Percentiles rank a stretch among this genome's conserved stretches.
phyloP scores from a whole-genome alignment of 129 eudicot species.

The Sambucus nigra region DNA sequence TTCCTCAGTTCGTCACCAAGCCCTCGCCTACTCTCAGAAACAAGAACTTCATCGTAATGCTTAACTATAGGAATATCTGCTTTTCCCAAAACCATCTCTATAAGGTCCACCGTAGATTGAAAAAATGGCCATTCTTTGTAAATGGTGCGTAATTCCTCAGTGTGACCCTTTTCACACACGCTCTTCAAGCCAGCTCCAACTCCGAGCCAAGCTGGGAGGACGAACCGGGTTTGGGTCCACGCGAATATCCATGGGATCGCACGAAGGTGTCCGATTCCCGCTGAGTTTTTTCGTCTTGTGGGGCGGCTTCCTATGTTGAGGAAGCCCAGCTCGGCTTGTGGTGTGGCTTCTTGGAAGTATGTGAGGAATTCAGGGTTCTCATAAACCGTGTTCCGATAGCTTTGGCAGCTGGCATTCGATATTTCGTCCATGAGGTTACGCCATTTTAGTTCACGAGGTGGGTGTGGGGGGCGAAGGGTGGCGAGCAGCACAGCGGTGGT shows the following conservation, averaged over 20 bases:
- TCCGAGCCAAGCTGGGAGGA: conserved; percentile 95
- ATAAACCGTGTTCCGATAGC: conserved; percentile 67
- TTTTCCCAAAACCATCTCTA: conserved; percentile 92
- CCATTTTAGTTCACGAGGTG: conserved; percentile 86
- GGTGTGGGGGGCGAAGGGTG: conserved; percentile 81
- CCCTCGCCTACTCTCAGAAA: conserved; percentile 41
- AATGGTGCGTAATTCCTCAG: conserved; percentile 59
- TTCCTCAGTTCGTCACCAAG: conserved; percentile 66
- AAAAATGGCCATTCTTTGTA: conserved; percentile 95
- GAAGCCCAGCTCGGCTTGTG: conserved; percentile 83
- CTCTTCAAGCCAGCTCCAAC: conserved; percentile 81
- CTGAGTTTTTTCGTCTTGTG: conserved; percentile 53
- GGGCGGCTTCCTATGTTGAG: conserved; percentile 96
- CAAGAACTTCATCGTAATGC: conserved; percentile 72
- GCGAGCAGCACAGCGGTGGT: conserved; percentile 91
- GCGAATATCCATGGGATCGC: conserved; percentile 99
- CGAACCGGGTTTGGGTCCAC: conserved; percentile 91
- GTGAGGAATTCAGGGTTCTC: conserved; percentile 78
- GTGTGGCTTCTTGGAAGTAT: conserved; percentile 95
- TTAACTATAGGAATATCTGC: conserved; percentile 69
- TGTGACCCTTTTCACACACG: conserved; percentile 67
- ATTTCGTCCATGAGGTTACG: conserved; percentile 83
- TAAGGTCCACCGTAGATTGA: conserved; percentile 74
- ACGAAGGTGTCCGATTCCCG: conserved; percentile 69
- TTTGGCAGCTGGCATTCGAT: conserved; percentile 51